Base-by-base conservation (phyloP, 805 yeast species). In the Peterozyma xylosa region DNA sequence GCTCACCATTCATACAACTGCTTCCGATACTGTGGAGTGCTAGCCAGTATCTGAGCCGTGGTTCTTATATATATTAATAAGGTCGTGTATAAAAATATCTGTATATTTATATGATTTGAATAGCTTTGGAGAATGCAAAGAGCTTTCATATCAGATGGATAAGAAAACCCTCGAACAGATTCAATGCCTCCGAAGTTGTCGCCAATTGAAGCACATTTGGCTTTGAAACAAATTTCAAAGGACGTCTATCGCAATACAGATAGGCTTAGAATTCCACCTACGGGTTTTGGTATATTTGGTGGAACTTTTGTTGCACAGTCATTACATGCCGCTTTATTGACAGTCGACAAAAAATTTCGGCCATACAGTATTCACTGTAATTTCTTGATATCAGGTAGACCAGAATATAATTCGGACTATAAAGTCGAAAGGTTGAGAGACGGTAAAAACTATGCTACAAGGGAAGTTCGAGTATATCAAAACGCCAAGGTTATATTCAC, bases 321-420 rank as follows among this genome's bases (percentile, higher is more conserved):
- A n/a, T 59, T 82, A 3, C 57, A 73, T 46, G 86, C 86, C 5
- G 80, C 83, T 2, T 63, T 80, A 32, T 66, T 70, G 40, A 72
- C 78, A 7, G 66, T 77, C 5, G 68, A 71, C n/a, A 56, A 50
- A 2, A 52, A 58, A 16, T 74, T 73, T 59, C 63, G 63, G 29
- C 88, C 89, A 1, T 70, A 74, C 32, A 74, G 86, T 10, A 61
- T 80, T 45, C 89, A 82, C 54, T 70, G 80, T 14, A 79, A 76
- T 56, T 83, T 83, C 53, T 56, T 83, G 7, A 59, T 63, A 13
- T 76, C 82, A 1, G 88, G 85, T 0, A 61, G 68, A 35, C 67
- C 73, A 0, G 51, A 53, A 1, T 48, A 60, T 1, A 73, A 74
- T 14, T 71, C 80, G 51, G 61, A 61, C 9, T 85, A 80, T 57